Evolutionary conservation across 257 asterid species (phyloP).

Genomic region (Scutellaria barbata): DNA sequence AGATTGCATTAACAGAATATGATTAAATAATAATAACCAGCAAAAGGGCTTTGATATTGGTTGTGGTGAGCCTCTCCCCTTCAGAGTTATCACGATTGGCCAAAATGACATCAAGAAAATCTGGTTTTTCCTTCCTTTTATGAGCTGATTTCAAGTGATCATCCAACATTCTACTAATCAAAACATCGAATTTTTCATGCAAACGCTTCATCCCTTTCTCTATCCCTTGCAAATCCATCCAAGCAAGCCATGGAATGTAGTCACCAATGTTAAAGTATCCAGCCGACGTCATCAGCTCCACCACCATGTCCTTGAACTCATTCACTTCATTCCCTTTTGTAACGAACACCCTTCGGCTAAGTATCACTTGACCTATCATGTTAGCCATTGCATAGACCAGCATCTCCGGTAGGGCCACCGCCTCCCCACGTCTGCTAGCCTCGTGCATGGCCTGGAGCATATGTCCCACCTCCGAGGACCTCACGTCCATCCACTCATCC

Average conservation of each 20-base stretch:
- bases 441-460: constrained; percentile 46
- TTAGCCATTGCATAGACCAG: constrained; percentile 52
- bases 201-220: constrained; percentile 52
- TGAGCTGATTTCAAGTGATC: constrained; percentile 43
- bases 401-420: constrained; percentile 48
- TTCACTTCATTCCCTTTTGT: constrained; percentile 43
- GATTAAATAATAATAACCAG: constrained; percentile 37
- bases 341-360: constrained; percentile 48
- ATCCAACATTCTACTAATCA: constrained; percentile 48
- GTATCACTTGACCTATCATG: constrained; percentile 56
- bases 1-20: no score
- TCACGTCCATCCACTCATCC: constrained; percentile 42
- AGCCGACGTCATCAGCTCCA: constrained; percentile 53
- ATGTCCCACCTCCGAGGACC: constrained; percentile 45
- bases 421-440: constrained; percentile 29
- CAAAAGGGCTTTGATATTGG: constrained; percentile 54
- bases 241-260: constrained; percentile 51
- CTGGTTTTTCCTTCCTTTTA: constrained; percentile 44
- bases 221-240: constrained; percentile 62
- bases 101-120: constrained; percentile 50
- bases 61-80: constrained; percentile 43
- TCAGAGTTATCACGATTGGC: constrained; percentile 44
- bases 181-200: constrained; percentile 49
- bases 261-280: constrained; percentile 60
- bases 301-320: constrained; percentile 64